Percentiles rank a stretch among this genome's conserved stretches.
These are phyloP conservation scores for Mortierella sp. DNA, from an alignment of 371 early-diverging fungal species.

Conservation along the genomic window DNA sequence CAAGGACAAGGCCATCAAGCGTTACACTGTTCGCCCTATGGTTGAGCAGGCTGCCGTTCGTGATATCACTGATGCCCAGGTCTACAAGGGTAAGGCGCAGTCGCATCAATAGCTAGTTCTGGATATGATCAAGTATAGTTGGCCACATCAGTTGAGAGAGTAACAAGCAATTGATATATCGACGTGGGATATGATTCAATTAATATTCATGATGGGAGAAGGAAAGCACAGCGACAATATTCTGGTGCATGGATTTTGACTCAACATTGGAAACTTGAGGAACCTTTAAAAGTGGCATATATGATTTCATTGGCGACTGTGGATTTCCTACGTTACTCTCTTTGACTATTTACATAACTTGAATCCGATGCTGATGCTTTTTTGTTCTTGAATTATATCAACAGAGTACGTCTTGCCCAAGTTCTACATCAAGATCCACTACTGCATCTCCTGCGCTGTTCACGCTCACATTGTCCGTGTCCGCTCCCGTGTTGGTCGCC, in stretches of 20 bases:
- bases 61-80: constrained; percentile 97
- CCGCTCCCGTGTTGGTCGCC: constrained; percentile 91
- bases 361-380: constrained; percentile 1
- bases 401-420: constrained; percentile 96
- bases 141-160: not conserved
- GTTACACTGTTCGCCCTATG: constrained; percentile 98
- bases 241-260: too few relatives aligned
- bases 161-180: not conserved
- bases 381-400: not conserved
- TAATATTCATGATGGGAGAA: not conserved
- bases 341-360: not conserved
- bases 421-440: constrained; percentile 97
- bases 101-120: not conserved
- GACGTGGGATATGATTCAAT: not conserved
- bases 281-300: too few relatives aligned
- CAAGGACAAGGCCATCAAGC: constrained; percentile 99
- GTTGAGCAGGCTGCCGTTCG: constrained; percentile 98
- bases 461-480: constrained; percentile 98
- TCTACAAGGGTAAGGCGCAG: constrained; percentile 85
- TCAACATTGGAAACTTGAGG: too few relatives aligned
- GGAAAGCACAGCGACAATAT: too few relatives aligned
- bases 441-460: constrained; percentile 99
- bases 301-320: not conserved
- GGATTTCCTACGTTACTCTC: not conserved
- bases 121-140: not conserved